Evolutionary conservation across 495 filamentous ascomycete genomes (phyloP), one percentile per base, ranked within the genome.

Genomic region (Aspergillus biplanus): DNA sequence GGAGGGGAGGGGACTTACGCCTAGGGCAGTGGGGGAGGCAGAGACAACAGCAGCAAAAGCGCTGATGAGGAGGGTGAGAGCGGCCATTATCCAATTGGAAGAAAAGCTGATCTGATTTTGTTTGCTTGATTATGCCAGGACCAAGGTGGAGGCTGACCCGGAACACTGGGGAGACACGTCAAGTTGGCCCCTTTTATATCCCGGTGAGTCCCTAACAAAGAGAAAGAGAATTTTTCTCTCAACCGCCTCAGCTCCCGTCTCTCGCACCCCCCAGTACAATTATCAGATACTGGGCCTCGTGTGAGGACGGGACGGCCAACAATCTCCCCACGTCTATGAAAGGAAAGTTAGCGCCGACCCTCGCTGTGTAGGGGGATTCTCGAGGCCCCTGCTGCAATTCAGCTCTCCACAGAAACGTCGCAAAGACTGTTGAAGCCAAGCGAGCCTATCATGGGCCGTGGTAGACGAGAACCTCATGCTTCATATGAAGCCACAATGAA

Each of bases 31-130:
- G 15, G 47, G 47, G 12, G n/a, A 16, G 47, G 47, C 47, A 49
- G 47, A 49, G 12, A 27, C 47, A 16, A 49, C 47, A 49, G 47
- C 47, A 49, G 47, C 47, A 49, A 49, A 16, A 16, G 47, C 9
- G 15, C 47, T 49, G 47, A 49, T 2, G 16, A 49, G 47, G 9
- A 49, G 47, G 9, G 12, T 21, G n/a, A 49, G 47, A 16, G 47
- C 47, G 21, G 47, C 47, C 47, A 49, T 49, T 49, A 6, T 16
- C 5, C 5, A 44, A 44, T 18, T 18, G 21, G 9, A 49, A 49
- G 21, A 16, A 49, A 6, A 16, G 15, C 47, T 27, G 21, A 21
- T 49, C n/a, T 18, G 21, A 3, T 11, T 16, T 13, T 49, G 47
- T 7, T 9, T 49, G 47, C 21, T n/a, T n/a, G 16, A 16, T 49